phyloP scores from a whole-genome alignment of 2,329 filamentous ascomycete genomes.

The Apiospora rasikravindrae region DNA sequence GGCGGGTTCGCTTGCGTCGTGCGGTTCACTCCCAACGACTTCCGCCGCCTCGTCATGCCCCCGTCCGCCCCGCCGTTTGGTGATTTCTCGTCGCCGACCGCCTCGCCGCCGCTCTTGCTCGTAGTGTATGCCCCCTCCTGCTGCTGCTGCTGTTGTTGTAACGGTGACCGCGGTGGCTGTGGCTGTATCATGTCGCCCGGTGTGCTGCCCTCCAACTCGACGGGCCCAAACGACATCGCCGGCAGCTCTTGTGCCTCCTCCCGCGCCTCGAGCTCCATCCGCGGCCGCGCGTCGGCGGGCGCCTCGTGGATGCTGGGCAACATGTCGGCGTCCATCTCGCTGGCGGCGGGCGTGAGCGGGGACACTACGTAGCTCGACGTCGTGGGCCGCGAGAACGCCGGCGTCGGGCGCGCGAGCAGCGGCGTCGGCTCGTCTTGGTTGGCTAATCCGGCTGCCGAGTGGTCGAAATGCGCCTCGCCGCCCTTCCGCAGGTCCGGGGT shows the following conservation, averaged over 20 bases:
- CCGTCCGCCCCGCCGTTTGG: too few relatives aligned
- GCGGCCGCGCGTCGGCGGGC: not conserved
- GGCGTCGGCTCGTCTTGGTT: not conserved
- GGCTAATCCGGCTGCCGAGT: too few relatives aligned
- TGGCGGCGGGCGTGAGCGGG: slow-evolving; percentile 1
- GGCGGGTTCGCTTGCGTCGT: not conserved
- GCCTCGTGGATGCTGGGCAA: not conserved
- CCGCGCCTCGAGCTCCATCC: not conserved
- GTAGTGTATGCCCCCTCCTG: not conserved
- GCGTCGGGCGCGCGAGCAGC: not conserved
- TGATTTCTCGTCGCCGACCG: not conserved
- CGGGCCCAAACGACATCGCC: not conserved
- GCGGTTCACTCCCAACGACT: not conserved
- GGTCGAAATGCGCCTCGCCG: not conserved
- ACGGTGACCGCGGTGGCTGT: not conserved
- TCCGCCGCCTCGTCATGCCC: not conserved
- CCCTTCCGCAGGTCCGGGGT: not conserved
- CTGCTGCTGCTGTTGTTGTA: not conserved
- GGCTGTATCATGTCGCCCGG: not conserved
- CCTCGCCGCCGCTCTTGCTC: not conserved
- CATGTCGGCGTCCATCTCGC: not conserved
- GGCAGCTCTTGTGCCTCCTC: slow-evolving; percentile 9
- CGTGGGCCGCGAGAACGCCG: not conserved
- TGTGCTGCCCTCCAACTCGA: slow-evolving; percentile 7
- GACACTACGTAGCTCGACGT: not conserved